These are phyloP conservation scores for Sugiyamaella castrensis DNA, from an alignment of 1,139 yeast species.

Conservation along the genomic window DNA sequence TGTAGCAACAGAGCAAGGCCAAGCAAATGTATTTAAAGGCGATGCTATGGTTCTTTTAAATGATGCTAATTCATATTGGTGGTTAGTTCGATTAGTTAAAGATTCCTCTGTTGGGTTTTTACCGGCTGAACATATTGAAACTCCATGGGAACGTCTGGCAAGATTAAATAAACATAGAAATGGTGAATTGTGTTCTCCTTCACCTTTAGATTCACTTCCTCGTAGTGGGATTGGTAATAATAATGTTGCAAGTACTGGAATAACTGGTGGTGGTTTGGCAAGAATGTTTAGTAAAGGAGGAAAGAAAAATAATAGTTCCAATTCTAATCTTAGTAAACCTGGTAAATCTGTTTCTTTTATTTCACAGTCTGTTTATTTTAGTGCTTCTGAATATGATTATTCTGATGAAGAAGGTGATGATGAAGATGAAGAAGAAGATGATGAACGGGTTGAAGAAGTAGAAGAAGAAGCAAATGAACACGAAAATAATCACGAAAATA, in stretches of 20 bases:
- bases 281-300: slow-evolving; percentile 22
- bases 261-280: slow-evolving; percentile 17
- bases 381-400: slow-evolving; percentile 34
- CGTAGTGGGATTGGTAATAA: no score
- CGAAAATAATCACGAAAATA: slow-evolving; percentile 23
- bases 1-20: slow-evolving; percentile 91
- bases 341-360: slow-evolving; percentile 28
- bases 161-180: slow-evolving; percentile 89
- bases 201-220: background rate
- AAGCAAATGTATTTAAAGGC: slow-evolving; percentile 74
- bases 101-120: slow-evolving; percentile 76
- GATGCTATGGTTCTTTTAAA: slow-evolving; percentile 80
- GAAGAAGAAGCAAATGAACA: slow-evolving; percentile 19
- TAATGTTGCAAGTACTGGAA: background rate
- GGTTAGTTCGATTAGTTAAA: slow-evolving; percentile 74
- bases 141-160: slow-evolving; percentile 87
- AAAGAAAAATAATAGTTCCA: slow-evolving; percentile 17
- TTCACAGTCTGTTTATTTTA: slow-evolving; percentile 27
- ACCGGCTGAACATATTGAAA: slow-evolving; percentile 93
- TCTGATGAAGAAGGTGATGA: slow-evolving; percentile 30
- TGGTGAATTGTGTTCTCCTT: slow-evolving; percentile 51
- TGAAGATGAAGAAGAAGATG: slow-evolving; percentile 28
- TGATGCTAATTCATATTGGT: slow-evolving; percentile 94
- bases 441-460: slow-evolving; percentile 27
- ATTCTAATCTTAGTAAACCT: slow-evolving; percentile 2